Base-by-base conservation (phyloP, 768 basidiomycete genomes). In the Porpolomopsis calyptriformis region DNA sequence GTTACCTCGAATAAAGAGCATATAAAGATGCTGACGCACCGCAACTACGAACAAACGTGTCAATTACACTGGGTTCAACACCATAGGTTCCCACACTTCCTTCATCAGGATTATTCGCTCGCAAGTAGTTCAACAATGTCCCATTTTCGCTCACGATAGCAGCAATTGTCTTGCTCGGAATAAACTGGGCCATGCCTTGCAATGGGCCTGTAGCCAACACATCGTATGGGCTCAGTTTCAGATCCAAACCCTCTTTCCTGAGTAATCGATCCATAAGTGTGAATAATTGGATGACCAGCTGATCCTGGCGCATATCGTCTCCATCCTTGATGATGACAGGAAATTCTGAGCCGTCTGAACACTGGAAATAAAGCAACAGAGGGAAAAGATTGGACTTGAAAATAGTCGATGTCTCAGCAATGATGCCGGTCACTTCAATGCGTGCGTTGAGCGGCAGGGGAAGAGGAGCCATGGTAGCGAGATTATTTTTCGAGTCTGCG, bases 301-400 rank as follows among this genome's bases (percentile, higher is more conserved):
- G 96, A 60, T 99, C 96, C 62, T 99, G 96, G 18, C 96, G 82
- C 74, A 98, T 84, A 59, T 99, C 96, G 59, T 98, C 96, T 11
- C 96, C 96, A 54, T 97, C 93, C 64, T 98, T 99, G 74, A 98
- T 97, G 49, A 99, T 98, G 43, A 97, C 77, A 0, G 93, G 87
- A 62, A 85, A 98, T 58, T 92, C 87, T 12, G 79, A 74, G 8
- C 86, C 82, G 47, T 89, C 85, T 8, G 79, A 70, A 53, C 86
- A 85, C 54, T 88, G 82, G 63, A 98, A 94, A 62, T 85, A 90
- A 14, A 99, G 71, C 16, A 94, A 71, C 43, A 99, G 72, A 0
- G 96, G 96, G 55, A 81, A 90, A 45, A 97, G 80, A 59, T 93
- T 97, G 37, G 92, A 96, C 61, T 98, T 99, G 76, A 99, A 98